Percentiles rank a stretch among this genome's conserved stretches.
These are phyloP conservation scores for Asclepias syriaca DNA, from an alignment of 257 asterid species.

Conservation along the genomic window DNA sequence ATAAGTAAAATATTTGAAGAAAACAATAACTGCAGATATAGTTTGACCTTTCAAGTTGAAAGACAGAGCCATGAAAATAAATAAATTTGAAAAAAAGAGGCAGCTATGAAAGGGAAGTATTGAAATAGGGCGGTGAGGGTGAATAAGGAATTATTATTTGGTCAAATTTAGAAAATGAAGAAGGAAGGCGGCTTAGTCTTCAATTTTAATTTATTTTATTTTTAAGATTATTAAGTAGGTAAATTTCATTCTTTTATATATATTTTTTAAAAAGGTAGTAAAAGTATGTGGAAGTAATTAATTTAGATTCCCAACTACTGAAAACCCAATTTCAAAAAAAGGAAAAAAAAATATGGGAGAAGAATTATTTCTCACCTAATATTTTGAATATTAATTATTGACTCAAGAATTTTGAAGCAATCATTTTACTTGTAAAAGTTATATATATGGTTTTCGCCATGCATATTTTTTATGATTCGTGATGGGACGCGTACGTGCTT, in stretches of 20 bases:
- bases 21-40: not conserved
- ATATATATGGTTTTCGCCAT: not conserved
- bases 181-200: not conserved
- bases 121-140: not conserved
- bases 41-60: not conserved
- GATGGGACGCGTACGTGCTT: not conserved
- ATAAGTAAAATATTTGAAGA: not conserved
- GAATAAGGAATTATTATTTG: not conserved
- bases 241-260: too few species aligned
- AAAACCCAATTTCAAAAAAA: not conserved
- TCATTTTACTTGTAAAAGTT: not conserved
- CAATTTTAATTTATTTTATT: too few species aligned
- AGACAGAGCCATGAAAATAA: not conserved
- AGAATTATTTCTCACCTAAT: not conserved
- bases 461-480: conserved; percentile 3
- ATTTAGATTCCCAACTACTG: too few species aligned
- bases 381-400: not conserved
- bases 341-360: not conserved
- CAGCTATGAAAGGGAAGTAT: not conserved
- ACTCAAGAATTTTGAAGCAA: not conserved
- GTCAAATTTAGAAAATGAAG: not conserved
- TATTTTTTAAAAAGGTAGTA: too few species aligned
- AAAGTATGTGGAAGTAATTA: too few species aligned
- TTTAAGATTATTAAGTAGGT: too few species aligned
- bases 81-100: not conserved